These are phyloP conservation scores for Effrenium voratum DNA, from an alignment of 73 alveolate species.

Conservation along the genomic window DNA sequence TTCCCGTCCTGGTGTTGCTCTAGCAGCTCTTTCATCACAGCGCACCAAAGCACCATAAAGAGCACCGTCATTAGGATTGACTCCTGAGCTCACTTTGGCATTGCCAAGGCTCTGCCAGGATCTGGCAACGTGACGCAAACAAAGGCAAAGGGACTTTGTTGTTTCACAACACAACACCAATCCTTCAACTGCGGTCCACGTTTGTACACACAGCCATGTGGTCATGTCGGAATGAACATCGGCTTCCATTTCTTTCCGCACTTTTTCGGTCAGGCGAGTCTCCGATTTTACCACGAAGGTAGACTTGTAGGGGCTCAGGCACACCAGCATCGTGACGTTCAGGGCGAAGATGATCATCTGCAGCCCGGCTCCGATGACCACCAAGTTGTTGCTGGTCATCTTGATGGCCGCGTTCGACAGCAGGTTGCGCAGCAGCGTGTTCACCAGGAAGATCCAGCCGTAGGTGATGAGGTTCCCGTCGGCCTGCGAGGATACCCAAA, in stretches of 20 bases:
- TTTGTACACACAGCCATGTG: not conserved
- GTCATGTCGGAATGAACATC: not conserved
- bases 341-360: constrained; percentile 82
- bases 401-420: constrained; percentile 81
- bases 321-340: constrained; percentile 59
- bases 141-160: not conserved
- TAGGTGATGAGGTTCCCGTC: constrained; percentile 67
- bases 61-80: constrained; percentile 51
- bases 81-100: too few relatives aligned
- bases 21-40: constrained; percentile 76
- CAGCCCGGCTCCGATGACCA: constrained; percentile 73
- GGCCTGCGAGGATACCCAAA: too few relatives aligned
- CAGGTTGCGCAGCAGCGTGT: constrained; percentile 69
- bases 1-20: constrained; percentile 28
- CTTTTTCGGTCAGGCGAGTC: not conserved
- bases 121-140: too few relatives aligned
- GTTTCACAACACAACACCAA: not conserved
- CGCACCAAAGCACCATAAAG: constrained; percentile 90
- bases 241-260: too few relatives aligned
- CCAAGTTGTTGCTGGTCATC: constrained; percentile 75
- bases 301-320: constrained; percentile 75
- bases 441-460: constrained; percentile 90
- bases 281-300: constrained; percentile 59
- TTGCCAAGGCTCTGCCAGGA: too few relatives aligned
- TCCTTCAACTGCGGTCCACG: not conserved